Evolutionary conservation across 164 flowering plant genomes (phyloP).

Genomic region (Nymphaea colorata): DNA sequence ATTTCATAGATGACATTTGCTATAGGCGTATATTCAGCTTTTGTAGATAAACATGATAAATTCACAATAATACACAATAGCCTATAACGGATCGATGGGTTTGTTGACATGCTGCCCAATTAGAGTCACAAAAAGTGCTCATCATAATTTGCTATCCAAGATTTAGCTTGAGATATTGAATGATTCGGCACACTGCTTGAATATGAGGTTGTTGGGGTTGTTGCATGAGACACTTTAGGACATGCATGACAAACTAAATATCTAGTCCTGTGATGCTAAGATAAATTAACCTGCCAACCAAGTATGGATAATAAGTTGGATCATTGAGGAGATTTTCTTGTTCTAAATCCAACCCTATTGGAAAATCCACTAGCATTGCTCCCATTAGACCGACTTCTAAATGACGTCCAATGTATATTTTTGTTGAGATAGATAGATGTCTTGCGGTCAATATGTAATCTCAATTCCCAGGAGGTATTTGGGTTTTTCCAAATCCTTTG

Average conservation of each 20-base stretch:
- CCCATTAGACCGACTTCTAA: not conserved
- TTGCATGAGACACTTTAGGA: not conserved
- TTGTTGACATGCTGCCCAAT: not conserved
- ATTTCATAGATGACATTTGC: not conserved
- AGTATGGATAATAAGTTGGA: not conserved
- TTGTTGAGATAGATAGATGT: not conserved
- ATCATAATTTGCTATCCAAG: not conserved
- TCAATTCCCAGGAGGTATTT: not conserved
- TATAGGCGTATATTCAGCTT: conserved; percentile 1
- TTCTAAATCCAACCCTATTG: not conserved
- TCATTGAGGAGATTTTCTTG: not conserved
- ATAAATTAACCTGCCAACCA: not conserved
- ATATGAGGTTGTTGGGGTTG: not conserved
- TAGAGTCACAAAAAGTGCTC: not conserved
- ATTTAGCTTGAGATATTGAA: too few relatives aligned
- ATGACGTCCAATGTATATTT: not conserved
- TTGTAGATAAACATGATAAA: not conserved
- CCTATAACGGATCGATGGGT: not conserved
- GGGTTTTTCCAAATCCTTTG: not conserved
- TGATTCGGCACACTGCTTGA: not conserved
- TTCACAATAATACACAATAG: not conserved
- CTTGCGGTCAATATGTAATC: not conserved
- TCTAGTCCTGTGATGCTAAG: not conserved
- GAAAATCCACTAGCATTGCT: not conserved
- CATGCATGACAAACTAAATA: not conserved